Evolutionary conservation across 2,329 filamentous ascomycete genomes (phyloP).

Genomic region (Fusarium succisae): DNA sequence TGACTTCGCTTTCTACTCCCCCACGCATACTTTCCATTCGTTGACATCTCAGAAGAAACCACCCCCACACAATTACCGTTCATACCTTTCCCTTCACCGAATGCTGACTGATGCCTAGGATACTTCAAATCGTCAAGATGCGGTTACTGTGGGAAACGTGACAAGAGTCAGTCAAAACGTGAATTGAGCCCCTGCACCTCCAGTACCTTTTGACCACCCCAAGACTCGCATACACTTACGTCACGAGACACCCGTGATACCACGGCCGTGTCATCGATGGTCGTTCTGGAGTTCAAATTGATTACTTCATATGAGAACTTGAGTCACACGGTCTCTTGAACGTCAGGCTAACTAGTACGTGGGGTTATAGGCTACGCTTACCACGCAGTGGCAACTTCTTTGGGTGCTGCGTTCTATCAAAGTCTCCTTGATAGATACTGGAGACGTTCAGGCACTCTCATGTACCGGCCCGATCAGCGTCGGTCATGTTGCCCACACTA

Average conservation of each 20-base stretch:
- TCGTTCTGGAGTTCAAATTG: conserved; percentile 1
- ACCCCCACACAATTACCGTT: conserved; percentile 36
- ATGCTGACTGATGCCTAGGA: conserved; percentile 49
- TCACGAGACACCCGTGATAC: background rate
- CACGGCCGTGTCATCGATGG: conserved; percentile 9
- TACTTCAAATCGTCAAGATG: conserved; percentile 63
- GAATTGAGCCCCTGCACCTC: conserved; percentile 32
- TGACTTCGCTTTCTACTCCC: conserved; percentile 6
- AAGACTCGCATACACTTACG: conserved; percentile 5
- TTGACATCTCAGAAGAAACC: conserved; percentile 18
- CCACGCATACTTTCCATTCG: conserved; percentile 13
- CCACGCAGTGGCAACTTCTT: conserved; percentile 69
- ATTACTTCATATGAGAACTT: background rate
- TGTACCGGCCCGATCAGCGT: conserved; percentile 82
- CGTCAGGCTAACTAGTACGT: conserved; percentile 35
- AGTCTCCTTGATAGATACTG: conserved; percentile 77
- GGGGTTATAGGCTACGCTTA: conserved; percentile 72
- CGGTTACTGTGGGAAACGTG: conserved; percentile 61
- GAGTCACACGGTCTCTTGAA: background rate
- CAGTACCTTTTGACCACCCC: background rate
- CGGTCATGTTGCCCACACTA: conserved; percentile 93
- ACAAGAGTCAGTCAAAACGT: conserved; percentile 62
- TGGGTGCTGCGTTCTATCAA: conserved; percentile 76
- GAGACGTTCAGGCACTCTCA: conserved; percentile 75
- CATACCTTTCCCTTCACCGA: conserved; percentile 9